Evolutionary conservation across 164 flowering plant species (phyloP).

Genomic region (Magnolia changhungtana): DNA sequence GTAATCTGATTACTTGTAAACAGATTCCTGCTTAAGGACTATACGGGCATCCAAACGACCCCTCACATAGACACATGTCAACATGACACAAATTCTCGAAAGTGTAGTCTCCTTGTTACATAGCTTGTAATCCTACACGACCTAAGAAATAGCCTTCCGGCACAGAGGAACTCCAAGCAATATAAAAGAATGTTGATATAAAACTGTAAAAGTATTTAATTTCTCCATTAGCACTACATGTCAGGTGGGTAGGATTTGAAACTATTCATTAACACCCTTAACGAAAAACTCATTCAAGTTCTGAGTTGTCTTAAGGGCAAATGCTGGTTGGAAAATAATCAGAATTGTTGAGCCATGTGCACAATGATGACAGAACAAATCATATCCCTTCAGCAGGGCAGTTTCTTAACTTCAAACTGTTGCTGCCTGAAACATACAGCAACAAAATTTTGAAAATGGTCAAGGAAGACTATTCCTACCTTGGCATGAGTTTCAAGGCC

Average conservation of each 20-base stretch:
- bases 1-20: too few relatives aligned
- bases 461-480: constrained; percentile 39
- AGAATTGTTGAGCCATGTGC: neutral
- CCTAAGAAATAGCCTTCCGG: too few relatives aligned
- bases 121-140: too few relatives aligned
- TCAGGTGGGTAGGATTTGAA: neutral
- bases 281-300: neutral
- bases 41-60: too few relatives aligned
- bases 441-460: neutral
- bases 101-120: too few relatives aligned
- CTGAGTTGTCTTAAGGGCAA: neutral
- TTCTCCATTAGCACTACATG: too few relatives aligned
- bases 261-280: neutral
- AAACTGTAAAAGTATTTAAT: too few relatives aligned
- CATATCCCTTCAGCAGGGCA: neutral
- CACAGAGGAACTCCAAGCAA: too few relatives aligned
- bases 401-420: neutral
- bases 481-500: constrained; percentile 60
- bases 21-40: too few relatives aligned
- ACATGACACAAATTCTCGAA: too few relatives aligned
- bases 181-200: too few relatives aligned
- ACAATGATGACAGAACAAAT: neutral
- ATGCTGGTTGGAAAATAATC: neutral
- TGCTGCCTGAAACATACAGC: neutral
- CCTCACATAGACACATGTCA: too few relatives aligned